A percentile compares a stretch with the other conserved stretches of the same genome.
Conservation (phyloP, 176 grass and related monocot species). For the Otatea glauca region DNA sequence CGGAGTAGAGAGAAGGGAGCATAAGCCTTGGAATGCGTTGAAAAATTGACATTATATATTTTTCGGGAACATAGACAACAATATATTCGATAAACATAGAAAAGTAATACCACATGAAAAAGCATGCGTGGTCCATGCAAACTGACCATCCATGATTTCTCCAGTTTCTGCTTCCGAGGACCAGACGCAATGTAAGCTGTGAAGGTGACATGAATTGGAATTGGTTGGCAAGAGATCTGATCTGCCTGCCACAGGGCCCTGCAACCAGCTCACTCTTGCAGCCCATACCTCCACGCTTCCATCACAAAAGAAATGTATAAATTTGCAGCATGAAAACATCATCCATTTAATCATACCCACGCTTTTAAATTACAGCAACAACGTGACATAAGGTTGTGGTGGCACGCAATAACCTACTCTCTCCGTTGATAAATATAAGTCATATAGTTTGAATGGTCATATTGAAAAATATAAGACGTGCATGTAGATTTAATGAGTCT, state of each 20-base stretch:
- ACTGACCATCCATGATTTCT: slow-evolving; percentile 37
- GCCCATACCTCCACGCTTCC: slow-evolving; percentile 1
- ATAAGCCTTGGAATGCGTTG: too few species aligned
- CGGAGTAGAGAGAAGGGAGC: too few species aligned
- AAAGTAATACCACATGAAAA: background rate
- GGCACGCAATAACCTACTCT: slow-evolving; percentile 15
- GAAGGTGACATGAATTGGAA: slow-evolving; percentile 41
- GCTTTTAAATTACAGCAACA: slow-evolving; percentile 12
- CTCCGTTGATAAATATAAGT: too few species aligned
- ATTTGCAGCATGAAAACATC: background rate
- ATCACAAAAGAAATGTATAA: slow-evolving; percentile 6
- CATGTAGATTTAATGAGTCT: too few species aligned
- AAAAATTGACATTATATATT: too few species aligned
- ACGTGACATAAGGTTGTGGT: slow-evolving; percentile 23
- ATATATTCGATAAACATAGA: background rate
- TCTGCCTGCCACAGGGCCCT: slow-evolving; percentile 25
- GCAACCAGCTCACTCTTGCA: slow-evolving; percentile 26
- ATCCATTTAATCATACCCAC: background rate
- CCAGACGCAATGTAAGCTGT: slow-evolving; percentile 39
- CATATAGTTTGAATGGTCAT: too few species aligned
- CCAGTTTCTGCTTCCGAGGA: slow-evolving; percentile 18
- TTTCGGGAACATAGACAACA: background rate
- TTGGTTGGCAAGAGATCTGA: slow-evolving; percentile 40
- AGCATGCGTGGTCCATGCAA: slow-evolving; percentile 30
- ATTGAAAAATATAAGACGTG: too few species aligned